Conservation (phyloP, 139 green algal species). For the Micromonas commoda region DNA sequence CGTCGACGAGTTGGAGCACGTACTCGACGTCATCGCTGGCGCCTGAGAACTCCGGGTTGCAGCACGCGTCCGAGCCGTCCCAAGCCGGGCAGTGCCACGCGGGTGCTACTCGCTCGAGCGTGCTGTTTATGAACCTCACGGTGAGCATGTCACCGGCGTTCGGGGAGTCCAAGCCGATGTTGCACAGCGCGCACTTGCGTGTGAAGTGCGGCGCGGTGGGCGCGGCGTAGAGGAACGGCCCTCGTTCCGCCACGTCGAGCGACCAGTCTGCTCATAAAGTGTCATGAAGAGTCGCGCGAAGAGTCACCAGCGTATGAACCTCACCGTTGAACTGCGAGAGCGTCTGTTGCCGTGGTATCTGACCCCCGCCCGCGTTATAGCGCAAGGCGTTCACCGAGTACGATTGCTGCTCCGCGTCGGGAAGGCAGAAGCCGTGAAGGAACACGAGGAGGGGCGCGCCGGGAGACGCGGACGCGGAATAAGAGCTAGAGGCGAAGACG, state of each 20-base stretch:
- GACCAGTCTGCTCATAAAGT: no score
- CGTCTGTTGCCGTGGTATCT: neutral
- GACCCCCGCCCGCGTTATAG: neutral
- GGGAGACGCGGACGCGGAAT: neutral
- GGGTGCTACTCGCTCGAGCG: neutral
- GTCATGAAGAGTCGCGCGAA: no score
- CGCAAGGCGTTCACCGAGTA: neutral
- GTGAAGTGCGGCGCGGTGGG: neutral
- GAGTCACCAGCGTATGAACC: no score
- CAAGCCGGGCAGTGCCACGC: conserved; percentile 7
- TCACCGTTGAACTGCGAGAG: neutral
- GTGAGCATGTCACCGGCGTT: conserved; percentile 1
- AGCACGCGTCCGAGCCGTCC: conserved; percentile 6
- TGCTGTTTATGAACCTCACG: neutral
- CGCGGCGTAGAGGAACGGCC: neutral
- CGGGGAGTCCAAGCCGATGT: neutral
- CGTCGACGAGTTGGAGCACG: neutral
- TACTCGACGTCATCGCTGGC: neutral
- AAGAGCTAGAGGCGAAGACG: neutral
- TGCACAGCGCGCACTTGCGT: conserved; percentile 5
- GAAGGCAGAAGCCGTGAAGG: conserved; percentile 24
- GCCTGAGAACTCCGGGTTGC: neutral
- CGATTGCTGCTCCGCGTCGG: conserved; percentile 3
- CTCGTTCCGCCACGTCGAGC: neutral
- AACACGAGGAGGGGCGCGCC: neutral